Base-by-base conservation (phyloP, 306 rosid species). In the Cicer pinnatifidum region DNA sequence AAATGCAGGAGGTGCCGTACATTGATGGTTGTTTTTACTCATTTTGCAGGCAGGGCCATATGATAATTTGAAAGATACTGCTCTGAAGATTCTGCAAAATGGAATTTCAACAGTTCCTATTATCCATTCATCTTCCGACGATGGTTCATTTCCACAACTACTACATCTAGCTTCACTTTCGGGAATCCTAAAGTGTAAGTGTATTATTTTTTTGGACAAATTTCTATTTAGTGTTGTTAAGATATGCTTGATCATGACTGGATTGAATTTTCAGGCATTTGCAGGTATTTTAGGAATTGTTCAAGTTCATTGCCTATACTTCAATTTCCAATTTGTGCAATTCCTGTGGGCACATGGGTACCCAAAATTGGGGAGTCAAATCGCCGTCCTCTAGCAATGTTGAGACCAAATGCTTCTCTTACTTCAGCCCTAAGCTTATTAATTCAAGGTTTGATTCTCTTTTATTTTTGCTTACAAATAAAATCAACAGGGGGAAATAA, bases 291-390 rank as follows among this genome's bases (percentile, higher is more conserved):
- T 83, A 90, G 90, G 89, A 89, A 91, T 86, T 86, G 86, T 78
- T 71, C 97, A 64, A 86, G 88, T 81, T 82, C 94, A 37, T 85
- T 95, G 80, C 96, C 99, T 58, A 88, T 95, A 70, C 97, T 95
- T 40, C 97, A 90, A 72, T 87, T 88, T 44, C 99, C 97, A 33
- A 88, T 95, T 69, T 85, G 82, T 81, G 87, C 93, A 68, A 80
- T 95, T 83, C 95, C 90, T 39, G 88, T 91, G 53, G 99, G 99
- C n/a, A 88, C 99, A 23, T 91, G 99, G 99, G 89, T 92, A 82
- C 99, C 99, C 12, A 85, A 86, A 85, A 91, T 95, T 72, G 99
- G 97, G 84, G 99, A 95, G 72, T 70, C 95, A 57, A 95, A 88
- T 76, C 51, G 72, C 72, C 91, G 80, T 66, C 90, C 96, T 12